Evolutionary conservation across 2,329 filamentous ascomycete species (phyloP).

Genomic region (Microdochium bolleyi): DNA sequence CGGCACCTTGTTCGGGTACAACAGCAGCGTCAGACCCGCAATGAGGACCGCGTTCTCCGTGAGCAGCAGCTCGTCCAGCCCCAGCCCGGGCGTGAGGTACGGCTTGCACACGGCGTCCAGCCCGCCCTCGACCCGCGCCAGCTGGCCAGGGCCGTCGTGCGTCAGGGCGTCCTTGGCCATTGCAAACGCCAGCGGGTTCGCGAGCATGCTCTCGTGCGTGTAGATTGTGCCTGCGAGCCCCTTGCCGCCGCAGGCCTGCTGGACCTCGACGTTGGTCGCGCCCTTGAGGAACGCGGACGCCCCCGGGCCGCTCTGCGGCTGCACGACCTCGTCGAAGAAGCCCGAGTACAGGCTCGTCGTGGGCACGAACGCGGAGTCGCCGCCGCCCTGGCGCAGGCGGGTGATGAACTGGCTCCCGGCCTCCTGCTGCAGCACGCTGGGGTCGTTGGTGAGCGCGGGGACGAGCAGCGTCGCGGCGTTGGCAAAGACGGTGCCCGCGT

Average conservation of each 20-base stretch:
- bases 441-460: conserved; percentile 40
- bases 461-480: conserved; percentile 34
- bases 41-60: conserved; percentile 32
- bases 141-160: conserved; percentile 31
- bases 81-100: conserved; percentile 26
- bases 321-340: conserved; percentile 39
- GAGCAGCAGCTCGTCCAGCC: conserved; percentile 33
- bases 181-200: conserved; percentile 34
- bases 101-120: conserved; percentile 27
- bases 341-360: conserved; percentile 44
- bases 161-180: conserved; percentile 38
- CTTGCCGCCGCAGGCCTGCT: conserved; percentile 28
- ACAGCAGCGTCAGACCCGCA: conserved; percentile 12
- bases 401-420: conserved; percentile 31
- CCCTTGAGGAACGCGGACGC: conserved; percentile 37
- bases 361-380: conserved; percentile 43
- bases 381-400: conserved; percentile 30
- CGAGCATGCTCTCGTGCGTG: conserved; percentile 39
- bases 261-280: conserved; percentile 35
- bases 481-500: conserved; percentile 19
- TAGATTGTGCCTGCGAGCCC: conserved; percentile 32
- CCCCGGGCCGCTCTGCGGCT: conserved; percentile 34
- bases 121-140: conserved; percentile 24
- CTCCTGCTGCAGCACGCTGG: conserved; percentile 35
- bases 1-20: conserved; percentile 1